Base-by-base conservation (phyloP, 1,284 basidiomycete genomes). In the Naganishia liquefaciens region DNA sequence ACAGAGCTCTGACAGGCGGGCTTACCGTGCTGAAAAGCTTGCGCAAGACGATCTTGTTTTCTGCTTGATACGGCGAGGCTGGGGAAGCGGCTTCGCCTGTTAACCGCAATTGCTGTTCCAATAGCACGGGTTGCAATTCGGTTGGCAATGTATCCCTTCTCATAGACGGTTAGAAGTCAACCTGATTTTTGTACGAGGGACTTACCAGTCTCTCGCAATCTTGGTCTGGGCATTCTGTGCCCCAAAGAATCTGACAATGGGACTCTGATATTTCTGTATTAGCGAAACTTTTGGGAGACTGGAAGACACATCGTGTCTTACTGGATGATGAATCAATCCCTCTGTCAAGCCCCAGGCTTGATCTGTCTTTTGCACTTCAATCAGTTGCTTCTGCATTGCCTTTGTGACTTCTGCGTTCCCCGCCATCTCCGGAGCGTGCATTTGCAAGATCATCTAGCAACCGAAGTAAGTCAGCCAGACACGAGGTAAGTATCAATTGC, bases 181-280 rank as follows among this genome's bases (percentile, higher is more conserved):
- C 33, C 19, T 60, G 17, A 47, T 28, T 21, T 46, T 19, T 42
- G 21, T 52, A 19, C 33, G 25, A 60, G 44, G 40, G 57, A 76
- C 86, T 70, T 72, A 92, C 91, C 91, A 92, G 74, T 93, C 91
- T 68, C 91, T 82, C 21, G 88, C 86, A 70, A 93, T 91, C 83
- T 94, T 94, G 67, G 93, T 89, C 74, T 93, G 90, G 1, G 88
- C 85, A 0, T 90, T 94, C 74, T 93, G 91, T 5, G 91, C 91
- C 5, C 91, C 90, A 74, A 92, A 93, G 82, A 93, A 94, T 73
- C 92, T 88, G 9, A 93, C 90, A 71, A 90, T 90, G 54, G 83
- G 82, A 76, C 93, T 88, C 69, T 77, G 46, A 25, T 33, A 30
- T 33, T 37, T 25, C 25, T 30, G 40, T 33, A 17, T 23, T n/a